Base-by-base conservation (phyloP, 192 early-diverging fungal genomes). In the Thamnidium elegans region DNA sequence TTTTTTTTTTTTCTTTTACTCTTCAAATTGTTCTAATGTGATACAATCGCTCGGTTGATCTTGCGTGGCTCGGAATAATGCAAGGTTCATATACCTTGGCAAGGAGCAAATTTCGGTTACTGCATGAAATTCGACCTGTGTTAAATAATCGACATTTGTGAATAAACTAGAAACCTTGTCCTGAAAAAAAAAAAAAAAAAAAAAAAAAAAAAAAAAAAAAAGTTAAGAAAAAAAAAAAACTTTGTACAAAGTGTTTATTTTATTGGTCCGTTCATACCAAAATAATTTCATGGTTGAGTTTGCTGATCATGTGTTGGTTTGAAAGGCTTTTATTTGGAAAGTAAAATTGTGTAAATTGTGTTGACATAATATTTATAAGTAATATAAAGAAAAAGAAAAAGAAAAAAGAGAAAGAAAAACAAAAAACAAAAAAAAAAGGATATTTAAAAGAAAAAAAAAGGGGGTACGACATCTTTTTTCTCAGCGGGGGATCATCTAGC, bases 11-110 rank as follows among this genome's bases (percentile, higher is more conserved):
- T 53, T 26, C 14, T 53, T 43, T 59, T 59, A 59, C 56, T 59
- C 42, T 59, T 59, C 20, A 43, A 59, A 59, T 59, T 59, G 42
- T 13, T 43, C 34, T 36, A 56, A 34, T 21, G 42, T 20, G 19
- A 59, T 42, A 43, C 36, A 43, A 44, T 44, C 56, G 42, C 13
- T 59, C 42, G 32, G 42, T 13, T 55, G 42, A n/a, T 50, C 43
- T 48, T 77, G 66, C 0, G 74, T 65, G 8, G 68, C 73, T n/a
- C 77, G 71, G 58, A 86, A 88, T 61, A 90, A 67, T 44, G 86
- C 87, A n/a, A 83, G 67, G 67, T 88, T 90, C 69, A 84, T 83
- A 66, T 84, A 90, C 20, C 84, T 79, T 15, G 89, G 89, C 55
- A 90, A 66, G 4, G 74, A 77, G 47, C 89, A 90, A 46, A 62